Conservation (phyloP, 2,329 filamentous ascomycete species). For the Rutstroemia sydowiana region DNA sequence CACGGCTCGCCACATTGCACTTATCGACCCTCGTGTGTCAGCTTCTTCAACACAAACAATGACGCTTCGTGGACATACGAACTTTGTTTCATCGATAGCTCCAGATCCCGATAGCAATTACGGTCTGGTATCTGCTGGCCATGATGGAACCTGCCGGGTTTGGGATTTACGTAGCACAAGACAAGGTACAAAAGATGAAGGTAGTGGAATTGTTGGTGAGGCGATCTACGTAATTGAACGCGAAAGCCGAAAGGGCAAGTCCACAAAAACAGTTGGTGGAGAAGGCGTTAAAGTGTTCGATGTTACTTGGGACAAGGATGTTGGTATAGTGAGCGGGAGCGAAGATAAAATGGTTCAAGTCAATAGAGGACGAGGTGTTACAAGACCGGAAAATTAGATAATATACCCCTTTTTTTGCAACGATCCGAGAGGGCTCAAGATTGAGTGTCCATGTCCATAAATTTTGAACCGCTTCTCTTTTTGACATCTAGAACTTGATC, state of each 20-base stretch:
- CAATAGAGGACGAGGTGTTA: constrained; percentile 43
- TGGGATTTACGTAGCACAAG: constrained; percentile 81
- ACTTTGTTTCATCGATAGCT: constrained; percentile 51
- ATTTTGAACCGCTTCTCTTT: too few species aligned
- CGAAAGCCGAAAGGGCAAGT: constrained; percentile 57
- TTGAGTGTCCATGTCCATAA: not conserved
- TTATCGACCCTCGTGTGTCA: constrained; percentile 82
- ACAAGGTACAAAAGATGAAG: constrained; percentile 50
- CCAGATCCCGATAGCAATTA: constrained; percentile 57
- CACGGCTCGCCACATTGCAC: constrained; percentile 76
- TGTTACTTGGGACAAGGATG: constrained; percentile 75
- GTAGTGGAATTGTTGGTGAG: constrained; percentile 58
- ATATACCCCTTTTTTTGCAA: constrained; percentile 8
- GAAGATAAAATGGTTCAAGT: constrained; percentile 95
- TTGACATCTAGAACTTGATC: too few species aligned
- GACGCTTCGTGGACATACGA: constrained; percentile 85
- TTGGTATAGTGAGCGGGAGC: constrained; percentile 85
- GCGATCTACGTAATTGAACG: constrained; percentile 68
- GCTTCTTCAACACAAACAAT: constrained; percentile 72
- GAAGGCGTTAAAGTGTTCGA: constrained; percentile 87
- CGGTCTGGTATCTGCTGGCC: constrained; percentile 79
- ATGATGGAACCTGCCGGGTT: constrained; percentile 86
- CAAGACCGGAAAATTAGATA: constrained; percentile 16
- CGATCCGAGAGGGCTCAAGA: not conserved
- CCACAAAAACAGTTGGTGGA: constrained; percentile 60